Conservation (phyloP, 805 yeast genomes). For the Candida oleophila region DNA sequence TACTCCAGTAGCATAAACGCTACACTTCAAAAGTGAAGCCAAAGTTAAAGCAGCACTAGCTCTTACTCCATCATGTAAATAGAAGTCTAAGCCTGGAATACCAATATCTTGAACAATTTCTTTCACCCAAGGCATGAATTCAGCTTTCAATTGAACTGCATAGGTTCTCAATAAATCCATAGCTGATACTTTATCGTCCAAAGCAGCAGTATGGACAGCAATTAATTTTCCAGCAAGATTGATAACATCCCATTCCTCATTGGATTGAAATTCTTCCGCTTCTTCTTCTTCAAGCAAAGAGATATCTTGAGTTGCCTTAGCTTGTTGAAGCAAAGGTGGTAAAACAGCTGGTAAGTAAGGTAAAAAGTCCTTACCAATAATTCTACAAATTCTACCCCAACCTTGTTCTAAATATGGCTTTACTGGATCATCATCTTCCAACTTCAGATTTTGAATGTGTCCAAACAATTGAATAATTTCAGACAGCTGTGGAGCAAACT, state of each 20-base stretch:
- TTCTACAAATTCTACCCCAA: slow-evolving; percentile 91
- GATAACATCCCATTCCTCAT: slow-evolving; percentile 94
- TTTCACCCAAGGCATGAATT: slow-evolving; percentile 78
- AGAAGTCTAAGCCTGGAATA: slow-evolving; percentile 86
- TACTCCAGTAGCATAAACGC: slow-evolving; percentile 54
- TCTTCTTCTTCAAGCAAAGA: slow-evolving; percentile 89
- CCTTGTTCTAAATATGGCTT: slow-evolving; percentile 86
- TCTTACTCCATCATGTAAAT: slow-evolving; percentile 91
- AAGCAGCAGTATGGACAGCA: slow-evolving; percentile 91
- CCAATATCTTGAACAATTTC: slow-evolving; percentile 78
- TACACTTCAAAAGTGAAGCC: slow-evolving; percentile 70
- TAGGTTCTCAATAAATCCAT: slow-evolving; percentile 84
- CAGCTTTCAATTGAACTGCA: slow-evolving; percentile 79
- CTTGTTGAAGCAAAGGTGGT: slow-evolving; percentile 85
- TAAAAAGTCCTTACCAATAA: slow-evolving; percentile 80
- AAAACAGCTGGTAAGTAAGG: slow-evolving; percentile 82
- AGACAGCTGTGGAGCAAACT: slow-evolving; percentile 71
- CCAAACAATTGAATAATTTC: slow-evolving; percentile 73
- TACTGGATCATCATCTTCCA: slow-evolving; percentile 82
- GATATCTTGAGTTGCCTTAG: slow-evolving; percentile 87
- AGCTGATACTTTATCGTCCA: slow-evolving; percentile 92
- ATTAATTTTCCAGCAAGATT: slow-evolving; percentile 88
- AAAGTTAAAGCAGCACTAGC: slow-evolving; percentile 84
- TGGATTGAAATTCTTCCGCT: slow-evolving; percentile 71
- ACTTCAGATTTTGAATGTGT: slow-evolving; percentile 59